A percentile compares a stretch with the other conserved stretches of the same genome.
These are phyloP conservation scores for Tolypocladium guangdongense DNA, from an alignment of 2,329 filamentous ascomycete species.

Conservation along the genomic window DNA sequence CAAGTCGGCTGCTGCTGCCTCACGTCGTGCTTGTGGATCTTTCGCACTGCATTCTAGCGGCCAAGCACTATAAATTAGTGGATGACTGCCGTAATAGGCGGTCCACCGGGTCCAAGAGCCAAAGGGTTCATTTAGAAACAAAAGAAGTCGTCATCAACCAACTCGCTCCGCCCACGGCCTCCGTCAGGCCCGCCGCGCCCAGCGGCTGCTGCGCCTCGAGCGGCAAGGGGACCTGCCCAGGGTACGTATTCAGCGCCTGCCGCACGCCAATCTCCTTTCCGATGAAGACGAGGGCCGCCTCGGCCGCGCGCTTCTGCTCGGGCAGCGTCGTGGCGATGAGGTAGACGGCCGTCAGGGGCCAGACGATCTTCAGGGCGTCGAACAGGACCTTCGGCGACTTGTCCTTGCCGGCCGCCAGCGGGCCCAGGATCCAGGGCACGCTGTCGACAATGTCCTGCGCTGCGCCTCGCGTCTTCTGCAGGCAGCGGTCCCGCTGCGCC, in stretches of 20 bases:
- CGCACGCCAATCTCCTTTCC: conserved; percentile 25
- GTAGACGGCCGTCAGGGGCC: conserved; percentile 24
- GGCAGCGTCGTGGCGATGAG: conserved; percentile 15
- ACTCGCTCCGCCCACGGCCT: no score
- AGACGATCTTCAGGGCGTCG: conserved; percentile 25
- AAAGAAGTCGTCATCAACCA: background rate
- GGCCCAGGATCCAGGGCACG: conserved; percentile 14
- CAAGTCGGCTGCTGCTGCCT: no score
- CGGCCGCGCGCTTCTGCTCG: conserved; percentile 17
- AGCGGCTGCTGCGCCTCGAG: conserved; percentile 15
- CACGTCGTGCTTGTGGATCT: no score
- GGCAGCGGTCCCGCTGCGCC: conserved; percentile 16
- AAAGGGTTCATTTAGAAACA: background rate
- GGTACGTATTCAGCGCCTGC: conserved; percentile 20
- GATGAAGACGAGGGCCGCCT: conserved; percentile 17
- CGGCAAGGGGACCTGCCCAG: conserved; percentile 11
- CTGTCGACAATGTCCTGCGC: conserved; percentile 18
- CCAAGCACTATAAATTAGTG: no score
- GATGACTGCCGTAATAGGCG: no score
- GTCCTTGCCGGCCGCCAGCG: conserved; percentile 11
- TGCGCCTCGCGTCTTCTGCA: conserved; percentile 13
- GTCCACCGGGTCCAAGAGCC: no score
- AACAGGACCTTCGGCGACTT: conserved; percentile 22
- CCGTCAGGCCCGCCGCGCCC: background rate
- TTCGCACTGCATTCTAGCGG: no score